Percentiles rank a stretch among this genome's conserved stretches.
These are phyloP conservation scores for Sanghuangporus weigelae DNA, from an alignment of 1,284 basidiomycete species.

Conservation along the genomic window DNA sequence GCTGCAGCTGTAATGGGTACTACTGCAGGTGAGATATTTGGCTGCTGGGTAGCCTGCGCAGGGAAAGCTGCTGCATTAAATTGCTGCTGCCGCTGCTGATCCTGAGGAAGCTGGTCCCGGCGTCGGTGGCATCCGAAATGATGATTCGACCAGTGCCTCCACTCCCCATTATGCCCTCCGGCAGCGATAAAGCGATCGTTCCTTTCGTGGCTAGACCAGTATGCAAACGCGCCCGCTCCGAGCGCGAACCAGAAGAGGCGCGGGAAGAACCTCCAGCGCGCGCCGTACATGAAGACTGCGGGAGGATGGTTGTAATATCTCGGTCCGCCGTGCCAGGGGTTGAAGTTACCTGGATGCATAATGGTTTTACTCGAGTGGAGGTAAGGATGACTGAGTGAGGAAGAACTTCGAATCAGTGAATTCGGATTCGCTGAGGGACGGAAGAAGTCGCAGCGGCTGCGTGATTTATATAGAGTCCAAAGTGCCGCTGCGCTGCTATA, in stretches of 20 bases:
- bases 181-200: slow-evolving; percentile 18
- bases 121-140: not conserved
- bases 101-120: not conserved
- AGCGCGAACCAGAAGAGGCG: slow-evolving; percentile 64
- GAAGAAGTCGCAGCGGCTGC: not conserved
- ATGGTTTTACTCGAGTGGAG: not conserved
- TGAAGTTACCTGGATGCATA: not conserved
- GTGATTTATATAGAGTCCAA: not conserved
- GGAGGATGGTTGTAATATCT: not conserved
- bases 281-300: slow-evolving; percentile 10
- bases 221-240: slow-evolving; percentile 49
- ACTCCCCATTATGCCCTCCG: slow-evolving; percentile 36
- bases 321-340: not conserved
- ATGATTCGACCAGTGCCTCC: not conserved
- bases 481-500: not conserved
- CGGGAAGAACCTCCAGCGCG: slow-evolving; percentile 37
- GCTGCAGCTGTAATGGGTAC: not conserved
- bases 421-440: not conserved
- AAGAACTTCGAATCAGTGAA: not conserved
- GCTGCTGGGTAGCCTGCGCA: not conserved
- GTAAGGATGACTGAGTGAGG: not conserved
- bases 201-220: slow-evolving; percentile 33
- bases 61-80: not conserved
- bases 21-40: not conserved
- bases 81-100: not conserved